Base-by-base conservation (phyloP, 1,284 basidiomycete species). In the Afroboletus lepidellus region DNA sequence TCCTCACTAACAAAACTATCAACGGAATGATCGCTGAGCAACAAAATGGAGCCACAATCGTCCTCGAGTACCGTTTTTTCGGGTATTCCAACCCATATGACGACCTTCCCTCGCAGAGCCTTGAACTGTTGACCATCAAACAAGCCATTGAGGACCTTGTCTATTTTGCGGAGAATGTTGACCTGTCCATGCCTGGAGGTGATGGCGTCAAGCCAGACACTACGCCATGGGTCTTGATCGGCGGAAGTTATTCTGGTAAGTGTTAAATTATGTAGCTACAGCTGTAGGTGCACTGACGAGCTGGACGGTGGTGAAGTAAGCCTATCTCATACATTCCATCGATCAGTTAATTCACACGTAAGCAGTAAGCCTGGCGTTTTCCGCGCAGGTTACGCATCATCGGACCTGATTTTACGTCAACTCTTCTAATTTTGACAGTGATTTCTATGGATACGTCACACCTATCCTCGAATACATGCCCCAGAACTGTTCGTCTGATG, bases 361-460 rank as follows among this genome's bases (percentile, higher is more conserved):
- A 36, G 59, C 52, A 88, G 85, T 61, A 79, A 85, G 64, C 84
- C 85, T 0, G 79, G 74, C 20, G 61, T 86, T 16, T 90, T 90
- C 69, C 77, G 71, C 51, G 85, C 85, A 5, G 85, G 79, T 5
- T 87, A 87, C 61, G 79, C 81, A 3, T 87, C 86, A 3, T 90
- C 86, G 15, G 86, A 72, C 8, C 48, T 57, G 25, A 55, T 24
- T 30, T 1, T 18, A n/a, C n/a, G n/a, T n/a, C n/a, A 21, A 56
- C 18, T 27, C 3, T 18, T 6, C 21, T 23, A 89, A 29, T 5
- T 8, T 47, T 9, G 20, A 8, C 51, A 84, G 83, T 2, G 73
- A 87, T 60, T 87, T 79, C 63, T 87, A 85, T 79, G 73, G 72
- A 50, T 90, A 88, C 64, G 88, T 86, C 67, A 84, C 85, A 56